Base-by-base conservation (phyloP, 2,329 filamentous ascomycete species). In the Ascocoryne sarcoides region DNA sequence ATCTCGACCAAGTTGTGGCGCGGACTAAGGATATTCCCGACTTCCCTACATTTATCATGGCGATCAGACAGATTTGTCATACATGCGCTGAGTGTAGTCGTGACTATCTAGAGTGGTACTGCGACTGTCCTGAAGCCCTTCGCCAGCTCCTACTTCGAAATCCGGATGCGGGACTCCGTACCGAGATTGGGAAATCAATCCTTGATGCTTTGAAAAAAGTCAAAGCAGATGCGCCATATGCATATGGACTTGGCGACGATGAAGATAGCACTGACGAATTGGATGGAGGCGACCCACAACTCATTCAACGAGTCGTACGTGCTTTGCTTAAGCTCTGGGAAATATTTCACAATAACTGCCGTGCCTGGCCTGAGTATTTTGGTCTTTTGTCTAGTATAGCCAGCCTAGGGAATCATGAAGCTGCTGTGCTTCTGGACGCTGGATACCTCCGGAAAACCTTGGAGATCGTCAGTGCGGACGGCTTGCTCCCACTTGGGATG, bases 301-400 rank as follows among this genome's bases (percentile, higher is more conserved):
- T 54, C 4, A 43, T 53, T 10, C 37, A 54, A 10, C 52, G 47
- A 5, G 33, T 57, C 19, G 39, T 78, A 30, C 51, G 54, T 14
- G 62, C 76, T 16, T 66, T 87, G 36, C 63, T 67, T 20, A 59
- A 67, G 16, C 59, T 85, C 3, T 86, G 77, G 74, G 63, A 70
- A 3, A 65, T 62, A n/a, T 76, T 87, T 42, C 76, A 84, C 44
- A 60, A 65, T 2, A 66, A 71, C 33, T 64, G 76, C 19, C 74
- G 79, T 42, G 73, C 82, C 3, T 92, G 85, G 85, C 75, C 79
- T 31, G 84, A 90, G 53, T 81, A 82, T 43, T 90, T 90, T 56
- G 72, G 73, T 10, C 70, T 83, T n/a, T 66, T 89, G 46, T 56
- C 73, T n/a, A 65, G 65, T n/a, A 81, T 89, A 55, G 76, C 77